Percentiles rank a stretch among this genome's conserved stretches.
These are phyloP conservation scores for Lactarius psammicola DNA, from an alignment of 768 basidiomycete genomes.

Conservation along the genomic window DNA sequence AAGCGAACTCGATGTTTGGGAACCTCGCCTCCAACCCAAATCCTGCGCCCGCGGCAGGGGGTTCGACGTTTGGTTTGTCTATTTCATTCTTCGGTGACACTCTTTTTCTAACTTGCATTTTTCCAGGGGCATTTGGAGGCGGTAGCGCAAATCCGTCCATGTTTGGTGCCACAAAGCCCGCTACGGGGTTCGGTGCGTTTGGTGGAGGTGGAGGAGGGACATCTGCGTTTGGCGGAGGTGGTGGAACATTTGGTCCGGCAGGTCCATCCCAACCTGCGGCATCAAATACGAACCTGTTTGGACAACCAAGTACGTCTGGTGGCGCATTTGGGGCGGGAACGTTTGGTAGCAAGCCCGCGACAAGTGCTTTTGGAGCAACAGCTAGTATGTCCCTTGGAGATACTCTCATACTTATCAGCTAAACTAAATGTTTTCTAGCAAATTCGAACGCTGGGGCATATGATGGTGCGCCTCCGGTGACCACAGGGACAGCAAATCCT, in stretches of 20 bases:
- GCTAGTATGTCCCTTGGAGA: conserved; percentile 33
- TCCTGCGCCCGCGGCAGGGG: conserved; percentile 36
- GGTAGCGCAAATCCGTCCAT: conserved; percentile 39
- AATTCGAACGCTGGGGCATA: conserved; percentile 33
- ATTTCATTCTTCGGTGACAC: conserved; percentile 19
- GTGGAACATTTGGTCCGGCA: conserved; percentile 44
- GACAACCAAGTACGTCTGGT: conserved; percentile 47
- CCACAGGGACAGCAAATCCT: conserved; percentile 69
- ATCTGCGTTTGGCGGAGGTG: conserved; percentile 48
- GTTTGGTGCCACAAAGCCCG: conserved; percentile 68
- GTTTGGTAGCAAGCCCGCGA: conserved; percentile 45
- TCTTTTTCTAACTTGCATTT: conserved; percentile 14
- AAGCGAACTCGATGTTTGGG: conserved; percentile 82
- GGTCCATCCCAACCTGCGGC: conserved; percentile 35
- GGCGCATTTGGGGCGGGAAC: conserved; percentile 34
- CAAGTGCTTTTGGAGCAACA: conserved; percentile 46
- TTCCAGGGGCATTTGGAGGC: conserved; percentile 42
- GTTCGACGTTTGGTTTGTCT: conserved; percentile 39
- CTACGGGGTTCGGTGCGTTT: conserved; percentile 76
- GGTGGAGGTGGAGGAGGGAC: conserved; percentile 59
- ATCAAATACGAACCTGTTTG: conserved; percentile 57
- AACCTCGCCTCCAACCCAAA: conserved; percentile 43
- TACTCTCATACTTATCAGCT: not conserved
- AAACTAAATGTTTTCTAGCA: conserved; percentile 31
- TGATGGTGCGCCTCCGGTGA: conserved; percentile 52